phyloP scores from a whole-genome alignment of 306 rosid genomes.

The Acmispon strigosus region DNA sequence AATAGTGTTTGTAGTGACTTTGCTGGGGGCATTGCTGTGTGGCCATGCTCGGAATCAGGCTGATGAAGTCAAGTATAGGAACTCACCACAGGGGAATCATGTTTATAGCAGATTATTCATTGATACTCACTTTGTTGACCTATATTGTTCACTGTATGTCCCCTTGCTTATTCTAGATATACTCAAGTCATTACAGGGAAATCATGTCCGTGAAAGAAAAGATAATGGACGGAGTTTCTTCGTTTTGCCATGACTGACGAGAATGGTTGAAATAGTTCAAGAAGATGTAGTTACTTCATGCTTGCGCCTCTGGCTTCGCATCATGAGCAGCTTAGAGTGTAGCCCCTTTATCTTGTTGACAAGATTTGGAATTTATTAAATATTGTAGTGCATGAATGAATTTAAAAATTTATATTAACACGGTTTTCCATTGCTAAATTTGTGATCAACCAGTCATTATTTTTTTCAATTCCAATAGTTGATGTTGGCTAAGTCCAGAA shows the following conservation, averaged over 20 bases:
- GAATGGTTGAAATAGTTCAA: neutral
- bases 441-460: neutral
- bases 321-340: constrained; percentile 3
- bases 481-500: neutral
- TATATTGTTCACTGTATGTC: neutral
- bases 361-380: neutral
- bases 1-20: constrained; percentile 8
- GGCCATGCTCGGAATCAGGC: constrained; percentile 15
- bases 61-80: constrained; percentile 2
- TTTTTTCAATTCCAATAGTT: neutral
- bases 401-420: neutral
- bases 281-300: constrained; percentile 3
- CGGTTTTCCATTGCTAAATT: neutral
- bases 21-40: constrained; percentile 13
- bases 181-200: too few relatives aligned
- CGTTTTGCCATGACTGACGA: neutral
- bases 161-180: constrained; percentile 17
- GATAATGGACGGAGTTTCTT: constrained; percentile 14
- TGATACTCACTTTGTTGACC: neutral
- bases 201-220: constrained; percentile 15
- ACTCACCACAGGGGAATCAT: constrained; percentile 4
- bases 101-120: neutral
- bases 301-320: neutral
- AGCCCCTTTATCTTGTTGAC: neutral
- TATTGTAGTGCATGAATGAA: neutral